Base-by-base conservation (phyloP, 371 early-diverging fungal species). In the Mucor mucedo region DNA sequence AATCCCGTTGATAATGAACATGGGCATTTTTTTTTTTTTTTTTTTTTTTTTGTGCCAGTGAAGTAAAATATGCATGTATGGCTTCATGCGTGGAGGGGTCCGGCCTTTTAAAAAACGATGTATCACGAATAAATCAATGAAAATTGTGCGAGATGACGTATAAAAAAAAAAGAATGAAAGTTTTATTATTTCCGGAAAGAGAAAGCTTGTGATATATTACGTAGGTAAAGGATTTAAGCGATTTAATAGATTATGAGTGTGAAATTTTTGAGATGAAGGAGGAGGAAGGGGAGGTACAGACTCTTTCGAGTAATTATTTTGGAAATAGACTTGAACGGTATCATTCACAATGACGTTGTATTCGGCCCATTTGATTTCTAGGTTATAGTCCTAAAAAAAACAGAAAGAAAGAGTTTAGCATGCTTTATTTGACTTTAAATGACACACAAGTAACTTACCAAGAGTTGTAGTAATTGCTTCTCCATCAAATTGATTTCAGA, bases 401-500 rank as follows among this genome's bases (percentile, higher is more conserved):
- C n/a, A 45, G n/a, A 41, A 40, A n/a, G 16, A 11, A 5, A 5
- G n/a, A 14, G 44, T 10, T 42, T 13, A 53, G 32, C 10, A 33
- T 52, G 13, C 10, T 28, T 27, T 28, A 21, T 21, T 21, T 21
- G 21, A 21, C 21, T 21, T 21, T 21, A 21, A 21, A 21, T 21
- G 1, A 21, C 21, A 21, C 21, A 21, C 35, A 58, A 27, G 14
- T 48, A 33, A 35, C 10, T 47, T 52, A 27, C 88, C 55, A 93
- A 77, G 60, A 93, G 69, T 11, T 84, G 84, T 57, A 93, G 78
- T 38, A 93, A 70, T 68, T 93, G 92, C 65, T 88, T 86, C 68
- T 93, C 93, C 92, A 92, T 93, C 35, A 92, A 69, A 52, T 92
- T 93, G 53, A 93, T 87, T 71, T 93, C 93, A 27, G 82, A 72